A percentile compares a stretch with the other conserved stretches of the same genome.
These are phyloP conservation scores for Wickerhamiella nectarea DNA, from an alignment of 805 yeast genomes.

Conservation along the genomic window DNA sequence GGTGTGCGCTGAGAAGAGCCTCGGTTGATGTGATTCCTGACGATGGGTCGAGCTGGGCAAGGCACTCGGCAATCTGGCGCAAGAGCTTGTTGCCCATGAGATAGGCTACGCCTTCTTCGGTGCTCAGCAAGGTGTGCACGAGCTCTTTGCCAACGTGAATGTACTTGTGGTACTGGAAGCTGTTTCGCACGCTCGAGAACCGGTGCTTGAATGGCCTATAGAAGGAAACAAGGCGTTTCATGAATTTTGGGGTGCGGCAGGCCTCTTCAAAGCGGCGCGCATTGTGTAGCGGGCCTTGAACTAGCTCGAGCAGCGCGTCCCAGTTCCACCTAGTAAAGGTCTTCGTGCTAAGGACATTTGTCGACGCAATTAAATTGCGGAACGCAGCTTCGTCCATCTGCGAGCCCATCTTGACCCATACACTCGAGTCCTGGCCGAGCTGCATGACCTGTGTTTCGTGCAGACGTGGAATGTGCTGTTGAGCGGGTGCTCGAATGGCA, in stretches of 20 bases:
- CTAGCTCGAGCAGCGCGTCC: constrained; percentile 54
- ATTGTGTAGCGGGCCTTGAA: constrained; percentile 70
- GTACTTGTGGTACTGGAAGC: constrained; percentile 39
- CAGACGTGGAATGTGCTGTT: neutral
- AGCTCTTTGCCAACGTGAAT: constrained; percentile 65
- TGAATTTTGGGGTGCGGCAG: constrained; percentile 64
- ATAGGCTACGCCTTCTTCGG: constrained; percentile 52
- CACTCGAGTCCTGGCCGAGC: constrained; percentile 9
- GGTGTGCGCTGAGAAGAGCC: constrained; percentile 51
- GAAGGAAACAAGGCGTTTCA: constrained; percentile 72
- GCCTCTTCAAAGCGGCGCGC: constrained; percentile 66
- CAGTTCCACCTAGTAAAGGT: constrained; percentile 81
- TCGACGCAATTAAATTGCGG: constrained; percentile 48
- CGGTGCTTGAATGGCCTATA: constrained; percentile 84
- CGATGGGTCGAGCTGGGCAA: constrained; percentile 71
- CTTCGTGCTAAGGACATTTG: constrained; percentile 65
- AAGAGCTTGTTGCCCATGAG: constrained; percentile 54
- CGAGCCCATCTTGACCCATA: constrained; percentile 25
- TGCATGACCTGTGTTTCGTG: neutral
- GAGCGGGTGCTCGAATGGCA: constrained; percentile 5
- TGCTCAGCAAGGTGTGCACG: constrained; percentile 47
- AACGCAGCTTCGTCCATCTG: constrained; percentile 53
- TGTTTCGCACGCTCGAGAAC: constrained; percentile 42
- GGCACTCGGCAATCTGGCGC: constrained; percentile 78
- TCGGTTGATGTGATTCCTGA: constrained; percentile 62